phyloP scores from a whole-genome alignment of 768 basidiomycete species.

The Hygrocybe coccinea region DNA sequence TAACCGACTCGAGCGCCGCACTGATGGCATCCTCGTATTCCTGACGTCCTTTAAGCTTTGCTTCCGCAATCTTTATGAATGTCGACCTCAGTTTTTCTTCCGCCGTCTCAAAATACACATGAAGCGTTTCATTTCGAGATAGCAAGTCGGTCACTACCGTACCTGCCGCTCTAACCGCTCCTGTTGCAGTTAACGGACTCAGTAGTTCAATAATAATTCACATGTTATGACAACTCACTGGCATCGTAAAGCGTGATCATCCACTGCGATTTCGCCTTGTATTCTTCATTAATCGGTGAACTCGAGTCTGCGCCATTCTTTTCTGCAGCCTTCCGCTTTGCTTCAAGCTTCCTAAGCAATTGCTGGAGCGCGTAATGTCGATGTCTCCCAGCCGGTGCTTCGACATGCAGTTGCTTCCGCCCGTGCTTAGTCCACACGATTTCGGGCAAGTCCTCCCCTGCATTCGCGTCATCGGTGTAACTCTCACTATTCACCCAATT shows the following conservation, averaged over 20 bases:
- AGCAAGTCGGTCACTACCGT: neutral
- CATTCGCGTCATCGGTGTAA: neutral
- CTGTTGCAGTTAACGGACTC: neutral
- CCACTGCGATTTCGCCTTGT: no score
- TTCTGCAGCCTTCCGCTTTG: no score
- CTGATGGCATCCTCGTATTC: neutral
- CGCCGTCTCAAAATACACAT: neutral
- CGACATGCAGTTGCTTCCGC: neutral
- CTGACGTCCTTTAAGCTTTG: neutral
- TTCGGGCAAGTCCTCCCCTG: neutral
- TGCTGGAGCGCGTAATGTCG: neutral
- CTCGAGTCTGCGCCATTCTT: no score
- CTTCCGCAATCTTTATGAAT: neutral
- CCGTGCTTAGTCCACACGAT: neutral
- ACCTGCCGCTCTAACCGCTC: neutral
- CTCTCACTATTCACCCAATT: neutral
- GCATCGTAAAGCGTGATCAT: no score
- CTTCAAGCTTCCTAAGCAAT: neutral
- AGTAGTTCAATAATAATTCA: no score
- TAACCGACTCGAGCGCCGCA: neutral
- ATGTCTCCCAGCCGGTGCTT: neutral
- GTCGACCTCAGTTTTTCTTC: neutral
- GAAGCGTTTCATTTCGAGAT: neutral
- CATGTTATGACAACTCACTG: no score
- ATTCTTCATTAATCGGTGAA: no score